A percentile compares a stretch with the other conserved stretches of the same genome.
phyloP scores from a whole-genome alignment of 177 flowering plant genomes.

The Vitis hybrid region DNA sequence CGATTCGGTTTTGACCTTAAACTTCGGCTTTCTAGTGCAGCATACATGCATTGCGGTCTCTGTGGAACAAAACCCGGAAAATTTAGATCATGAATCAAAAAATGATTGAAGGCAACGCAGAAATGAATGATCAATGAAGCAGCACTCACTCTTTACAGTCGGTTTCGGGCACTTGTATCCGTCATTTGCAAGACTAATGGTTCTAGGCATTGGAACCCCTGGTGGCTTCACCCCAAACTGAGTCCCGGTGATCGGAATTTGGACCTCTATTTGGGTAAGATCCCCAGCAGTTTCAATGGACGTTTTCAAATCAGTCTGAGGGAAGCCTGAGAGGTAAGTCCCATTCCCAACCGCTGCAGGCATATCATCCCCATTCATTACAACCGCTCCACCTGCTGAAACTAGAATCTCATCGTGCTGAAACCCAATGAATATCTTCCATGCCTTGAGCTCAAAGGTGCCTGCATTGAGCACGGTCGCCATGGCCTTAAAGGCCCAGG shows the following conservation, averaged over 20 bases:
- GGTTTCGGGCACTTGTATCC: constrained; percentile 55
- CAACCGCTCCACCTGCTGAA: constrained; percentile 45
- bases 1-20: constrained; percentile 21
- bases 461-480: constrained; percentile 55
- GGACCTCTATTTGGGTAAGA: constrained; percentile 36
- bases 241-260: constrained; percentile 51
- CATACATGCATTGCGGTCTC: constrained; percentile 33
- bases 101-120: not conserved
- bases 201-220: constrained; percentile 52
- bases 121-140: not conserved
- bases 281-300: constrained; percentile 75
- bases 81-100: not conserved
- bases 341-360: constrained; percentile 50
- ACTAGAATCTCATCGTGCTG: constrained; percentile 53
- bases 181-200: constrained; percentile 51
- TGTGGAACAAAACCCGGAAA: constrained; percentile 13
- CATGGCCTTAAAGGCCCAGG: constrained; percentile 55
- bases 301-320: constrained; percentile 47
- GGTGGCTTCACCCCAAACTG: constrained; percentile 50
- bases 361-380: constrained; percentile 44
- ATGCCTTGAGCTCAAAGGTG: constrained; percentile 46
- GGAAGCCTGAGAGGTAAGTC: constrained; percentile 48
- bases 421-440: constrained; percentile 63
- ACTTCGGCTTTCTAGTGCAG: constrained; percentile 40
- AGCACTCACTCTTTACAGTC: constrained; percentile 25